Evolutionary conservation across 1,139 yeast genomes (phyloP).

Genomic region (Pichia sp.): DNA sequence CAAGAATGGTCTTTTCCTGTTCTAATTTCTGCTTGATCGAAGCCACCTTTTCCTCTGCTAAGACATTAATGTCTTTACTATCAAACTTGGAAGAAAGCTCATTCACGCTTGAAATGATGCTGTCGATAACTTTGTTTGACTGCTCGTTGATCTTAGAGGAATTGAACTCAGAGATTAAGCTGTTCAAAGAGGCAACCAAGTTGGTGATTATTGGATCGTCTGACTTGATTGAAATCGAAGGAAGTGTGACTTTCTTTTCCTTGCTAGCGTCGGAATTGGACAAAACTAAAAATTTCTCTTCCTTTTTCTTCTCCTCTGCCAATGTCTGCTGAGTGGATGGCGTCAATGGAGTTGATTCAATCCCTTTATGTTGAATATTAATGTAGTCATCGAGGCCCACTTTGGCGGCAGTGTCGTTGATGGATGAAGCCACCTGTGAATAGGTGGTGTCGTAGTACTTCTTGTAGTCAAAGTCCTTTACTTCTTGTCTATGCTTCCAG

Average conservation of each 20-base stretch:
- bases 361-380: slow-evolving; percentile 41
- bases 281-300: slow-evolving; percentile 14
- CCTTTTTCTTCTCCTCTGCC: slow-evolving; percentile 4
- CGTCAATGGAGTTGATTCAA: slow-evolving; percentile 25
- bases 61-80: slow-evolving; percentile 46
- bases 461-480: slow-evolving; percentile 25
- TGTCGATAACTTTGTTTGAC: slow-evolving; percentile 33
- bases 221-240: slow-evolving; percentile 30
- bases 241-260: slow-evolving; percentile 20
- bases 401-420: slow-evolving; percentile 34
- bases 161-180: slow-evolving; percentile 32
- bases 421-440: slow-evolving; percentile 22
- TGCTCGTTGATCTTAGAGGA: slow-evolving; percentile 37
- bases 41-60: slow-evolving; percentile 46
- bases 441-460: slow-evolving; percentile 21
- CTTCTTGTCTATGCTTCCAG: slow-evolving; percentile 36
- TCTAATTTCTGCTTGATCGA: slow-evolving; percentile 43
- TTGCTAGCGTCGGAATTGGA: slow-evolving; percentile 14
- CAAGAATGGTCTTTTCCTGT: slow-evolving; percentile 48
- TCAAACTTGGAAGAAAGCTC: slow-evolving; percentile 34
- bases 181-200: slow-evolving; percentile 34
- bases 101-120: slow-evolving; percentile 38
- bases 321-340: background rate
- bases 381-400: slow-evolving; percentile 40
- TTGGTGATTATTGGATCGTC: slow-evolving; percentile 32